Conservation (phyloP, 768 basidiomycete genomes). For the Lentinula boryana region DNA sequence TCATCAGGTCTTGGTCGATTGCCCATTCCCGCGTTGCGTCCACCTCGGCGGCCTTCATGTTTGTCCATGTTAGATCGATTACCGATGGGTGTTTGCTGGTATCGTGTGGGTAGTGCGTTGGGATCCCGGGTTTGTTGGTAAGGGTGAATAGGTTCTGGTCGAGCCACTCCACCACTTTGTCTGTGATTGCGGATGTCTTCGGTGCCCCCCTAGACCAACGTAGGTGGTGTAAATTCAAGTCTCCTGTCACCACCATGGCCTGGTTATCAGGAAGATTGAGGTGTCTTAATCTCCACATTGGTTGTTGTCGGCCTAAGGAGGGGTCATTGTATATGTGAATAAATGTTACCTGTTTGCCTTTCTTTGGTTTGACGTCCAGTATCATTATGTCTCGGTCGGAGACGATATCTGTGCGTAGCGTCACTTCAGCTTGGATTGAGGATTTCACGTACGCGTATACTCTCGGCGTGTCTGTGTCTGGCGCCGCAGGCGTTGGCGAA, state of each 20-base stretch:
- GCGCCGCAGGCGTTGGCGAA: not conserved
- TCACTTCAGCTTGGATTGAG: slow-evolving; percentile 14
- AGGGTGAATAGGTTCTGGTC: slow-evolving; percentile 8
- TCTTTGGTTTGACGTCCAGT: slow-evolving; percentile 14
- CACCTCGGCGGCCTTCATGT: slow-evolving; percentile 3
- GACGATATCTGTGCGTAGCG: slow-evolving; percentile 17
- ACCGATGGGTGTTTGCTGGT: slow-evolving; percentile 7
- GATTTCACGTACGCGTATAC: slow-evolving; percentile 15
- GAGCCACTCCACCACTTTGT: slow-evolving; percentile 14
- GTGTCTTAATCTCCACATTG: not conserved
- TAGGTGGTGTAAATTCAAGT: slow-evolving; percentile 20
- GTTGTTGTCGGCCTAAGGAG: not conserved
- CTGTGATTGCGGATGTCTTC: not conserved
- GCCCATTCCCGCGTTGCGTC: slow-evolving; percentile 16
- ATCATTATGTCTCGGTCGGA: slow-evolving; percentile 18
- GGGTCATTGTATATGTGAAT: slow-evolving; percentile 22
- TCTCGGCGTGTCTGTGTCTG: slow-evolving; percentile 4
- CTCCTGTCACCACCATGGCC: slow-evolving; percentile 17
- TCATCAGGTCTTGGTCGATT: slow-evolving; percentile 10
- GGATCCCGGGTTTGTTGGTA: slow-evolving; percentile 14
- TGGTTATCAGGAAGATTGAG: slow-evolving; percentile 6
- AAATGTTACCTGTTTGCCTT: slow-evolving; percentile 10
- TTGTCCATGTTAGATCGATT: slow-evolving; percentile 16
- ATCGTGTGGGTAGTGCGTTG: slow-evolving; percentile 11
- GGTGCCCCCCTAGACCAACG: slow-evolving; percentile 9